Conservation (phyloP, 2,329 filamentous ascomycete genomes). For the Calycina herbarum region DNA sequence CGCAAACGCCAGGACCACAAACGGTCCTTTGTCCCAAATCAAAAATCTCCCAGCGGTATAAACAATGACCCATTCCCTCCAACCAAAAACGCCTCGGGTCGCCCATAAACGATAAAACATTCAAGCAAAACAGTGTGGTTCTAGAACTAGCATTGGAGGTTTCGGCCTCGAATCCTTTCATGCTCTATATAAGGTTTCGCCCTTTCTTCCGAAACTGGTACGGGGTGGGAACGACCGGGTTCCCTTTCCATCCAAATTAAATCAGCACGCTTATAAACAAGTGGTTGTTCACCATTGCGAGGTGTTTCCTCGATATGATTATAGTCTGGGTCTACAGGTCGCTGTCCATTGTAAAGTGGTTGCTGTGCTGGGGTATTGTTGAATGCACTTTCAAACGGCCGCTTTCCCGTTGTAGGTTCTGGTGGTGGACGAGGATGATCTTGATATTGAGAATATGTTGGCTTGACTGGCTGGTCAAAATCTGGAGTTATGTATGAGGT, state of each 20-base stretch:
- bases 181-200: no score
- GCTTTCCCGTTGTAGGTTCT: slow-evolving; percentile 24
- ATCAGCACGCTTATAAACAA: background rate
- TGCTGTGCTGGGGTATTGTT: slow-evolving; percentile 32
- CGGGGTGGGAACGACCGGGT: no score
- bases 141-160: no score
- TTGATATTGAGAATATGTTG: background rate
- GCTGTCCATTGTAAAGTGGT: slow-evolving; percentile 45
- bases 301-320: slow-evolving; percentile 17
- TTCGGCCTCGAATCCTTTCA: no score
- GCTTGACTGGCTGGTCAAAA: background rate
- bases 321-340: slow-evolving; percentile 38
- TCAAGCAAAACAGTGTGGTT: background rate
- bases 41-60: background rate
- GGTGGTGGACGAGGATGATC: slow-evolving; percentile 1
- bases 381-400: slow-evolving; percentile 32
- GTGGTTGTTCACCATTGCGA: background rate
- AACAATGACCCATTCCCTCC: background rate
- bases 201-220: no score
- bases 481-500: slow-evolving; percentile 11
- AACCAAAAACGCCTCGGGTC: background rate
- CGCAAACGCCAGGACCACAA: background rate
- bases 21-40: background rate
- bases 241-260: no score
- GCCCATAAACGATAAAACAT: background rate